Base-by-base conservation (phyloP, 176 grass and related monocot species). In the Carex pumila region DNA sequence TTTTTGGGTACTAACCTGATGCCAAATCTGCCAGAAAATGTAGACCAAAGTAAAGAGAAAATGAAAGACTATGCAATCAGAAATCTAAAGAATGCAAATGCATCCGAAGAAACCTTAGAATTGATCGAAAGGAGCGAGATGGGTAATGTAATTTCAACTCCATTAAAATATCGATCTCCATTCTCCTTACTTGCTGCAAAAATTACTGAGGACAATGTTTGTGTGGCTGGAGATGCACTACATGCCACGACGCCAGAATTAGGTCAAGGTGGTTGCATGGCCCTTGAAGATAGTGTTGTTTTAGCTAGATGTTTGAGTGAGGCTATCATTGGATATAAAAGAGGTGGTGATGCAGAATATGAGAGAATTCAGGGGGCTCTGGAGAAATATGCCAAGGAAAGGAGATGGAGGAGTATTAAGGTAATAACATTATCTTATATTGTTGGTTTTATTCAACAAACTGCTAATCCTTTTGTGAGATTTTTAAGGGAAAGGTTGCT, bases 241-340 rank as follows among this genome's bases (percentile, higher is more conserved):
- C 94, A 97, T 76, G 91, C 94, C 59, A 97, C 92, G 84, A 94
- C 94, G 0, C 94, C 94, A 6, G 92, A 97, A 37, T 14, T 94
- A 29, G 92, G 89, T 3, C 92, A 97, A 84, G 94, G 94, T 8
- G 92, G 89, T 15, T 94, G 94, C 92, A 77, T 86, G n/a, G 94
- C 90, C 14, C 86, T 94, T 21, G 94, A 97, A 86, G 94, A 97
- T 63, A 85, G 79, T 49, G 64, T 97, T 81, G 32, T 88, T 62
- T 53, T 94, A 3, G 87, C 92, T 1, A 79, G 85, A 9, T 97
- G 87, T 77, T 87, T 94, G 13, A 67, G 90, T 32, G 82, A 94
- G n/a, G 92, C 83, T 4, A 19, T 95, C 2, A 7, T 81, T 1
- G 80, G 18, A 52, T 22, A 5, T 49, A 64, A 52, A 50, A 64